Percentiles rank a stretch among this genome's conserved stretches.
Conservation (phyloP, 441 rosid species). For the Viola pubescens region DNA sequence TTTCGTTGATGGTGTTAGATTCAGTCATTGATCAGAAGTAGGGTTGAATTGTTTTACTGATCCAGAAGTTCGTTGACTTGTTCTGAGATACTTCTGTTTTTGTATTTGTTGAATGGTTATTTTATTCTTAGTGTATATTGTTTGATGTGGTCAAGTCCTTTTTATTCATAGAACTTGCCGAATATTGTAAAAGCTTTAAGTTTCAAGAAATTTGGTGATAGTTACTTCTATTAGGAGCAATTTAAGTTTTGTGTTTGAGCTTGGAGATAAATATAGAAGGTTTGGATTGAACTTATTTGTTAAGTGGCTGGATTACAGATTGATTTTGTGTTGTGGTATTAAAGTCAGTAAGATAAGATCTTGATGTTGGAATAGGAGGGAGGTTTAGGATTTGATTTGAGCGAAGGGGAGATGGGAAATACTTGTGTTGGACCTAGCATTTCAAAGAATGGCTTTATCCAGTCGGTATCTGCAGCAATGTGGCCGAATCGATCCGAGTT, state of each 20-base stretch:
- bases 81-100: neutral
- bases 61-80: neutral
- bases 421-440: constrained; percentile 70
- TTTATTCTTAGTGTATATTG: neutral
- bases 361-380: constrained; percentile 25
- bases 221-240: neutral
- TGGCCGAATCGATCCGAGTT: constrained; percentile 56
- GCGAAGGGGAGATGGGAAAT: constrained; percentile 59
- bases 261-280: neutral
- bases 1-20: neutral
- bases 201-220: neutral
- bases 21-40: constrained; percentile 1
- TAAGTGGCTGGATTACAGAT: constrained; percentile 18
- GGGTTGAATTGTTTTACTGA: neutral
- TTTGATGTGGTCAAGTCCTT: neutral
- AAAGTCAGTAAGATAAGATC: constrained; percentile 23
- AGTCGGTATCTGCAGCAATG: constrained; percentile 68
- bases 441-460: constrained; percentile 53
- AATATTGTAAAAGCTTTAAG: neutral
- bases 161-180: neutral
- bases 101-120: constrained; percentile 3
- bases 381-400: constrained; percentile 8
- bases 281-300: neutral
- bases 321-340: constrained; percentile 18
- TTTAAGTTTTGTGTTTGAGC: neutral